Conservation (phyloP, 352 stramenopile genomes). For the Phytophthora sansomeana region DNA sequence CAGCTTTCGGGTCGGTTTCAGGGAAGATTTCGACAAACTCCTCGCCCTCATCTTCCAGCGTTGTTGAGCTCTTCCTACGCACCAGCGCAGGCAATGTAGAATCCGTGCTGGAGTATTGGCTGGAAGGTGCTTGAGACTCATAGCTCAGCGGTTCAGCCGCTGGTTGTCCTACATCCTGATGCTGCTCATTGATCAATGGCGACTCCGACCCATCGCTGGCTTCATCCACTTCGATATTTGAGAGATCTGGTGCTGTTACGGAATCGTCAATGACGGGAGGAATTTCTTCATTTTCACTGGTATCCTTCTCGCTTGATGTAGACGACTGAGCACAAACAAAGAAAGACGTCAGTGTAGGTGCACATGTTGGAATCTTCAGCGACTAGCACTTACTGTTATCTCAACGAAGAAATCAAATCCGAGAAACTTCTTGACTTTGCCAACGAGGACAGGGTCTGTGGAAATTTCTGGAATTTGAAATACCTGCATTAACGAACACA, state of each 20-base stretch:
- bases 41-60: constrained; percentile 56
- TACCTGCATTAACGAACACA: constrained; percentile 33
- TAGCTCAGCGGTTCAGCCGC: constrained; percentile 25
- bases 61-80: constrained; percentile 33
- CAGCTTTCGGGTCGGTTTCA: constrained; percentile 61
- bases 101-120: constrained; percentile 31
- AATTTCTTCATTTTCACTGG: constrained; percentile 10
- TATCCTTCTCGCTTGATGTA: constrained; percentile 20
- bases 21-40: constrained; percentile 63
- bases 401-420: constrained; percentile 78
- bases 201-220: constrained; percentile 5
- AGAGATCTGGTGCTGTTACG: background rate
- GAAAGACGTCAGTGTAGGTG: background rate
- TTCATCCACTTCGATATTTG: constrained; percentile 21
- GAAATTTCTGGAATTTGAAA: constrained; percentile 62
- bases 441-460: constrained; percentile 42
- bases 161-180: constrained; percentile 15
- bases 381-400: constrained; percentile 48
- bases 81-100: constrained; percentile 24
- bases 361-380: background rate
- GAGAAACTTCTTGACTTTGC: constrained; percentile 65
- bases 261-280: constrained; percentile 3
- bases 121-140: constrained; percentile 18
- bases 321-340: constrained; percentile 14
- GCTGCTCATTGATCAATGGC: constrained; percentile 5